Evolutionary conservation across 495 filamentous ascomycete species (phyloP).

Genomic region (Xylaria grammica): DNA sequence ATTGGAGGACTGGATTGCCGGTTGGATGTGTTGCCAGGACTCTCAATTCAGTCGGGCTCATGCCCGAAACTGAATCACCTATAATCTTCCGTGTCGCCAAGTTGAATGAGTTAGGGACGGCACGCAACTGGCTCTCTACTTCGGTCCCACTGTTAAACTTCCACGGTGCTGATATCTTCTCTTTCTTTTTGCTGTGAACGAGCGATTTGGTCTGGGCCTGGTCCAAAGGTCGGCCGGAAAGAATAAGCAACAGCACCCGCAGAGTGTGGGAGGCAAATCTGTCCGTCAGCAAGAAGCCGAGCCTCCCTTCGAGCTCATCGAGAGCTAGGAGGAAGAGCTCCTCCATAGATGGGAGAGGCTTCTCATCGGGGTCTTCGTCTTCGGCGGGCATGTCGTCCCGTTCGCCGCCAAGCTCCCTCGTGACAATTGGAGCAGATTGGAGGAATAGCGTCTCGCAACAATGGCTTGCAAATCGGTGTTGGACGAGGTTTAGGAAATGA

Average conservation of each 20-base stretch:
- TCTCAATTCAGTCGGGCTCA: constrained; percentile 76
- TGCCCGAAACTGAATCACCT: constrained; percentile 66
- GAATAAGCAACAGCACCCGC: constrained; percentile 79
- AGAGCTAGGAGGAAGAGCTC: constrained; percentile 81
- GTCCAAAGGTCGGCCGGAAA: constrained; percentile 80
- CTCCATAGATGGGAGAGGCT: constrained; percentile 67
- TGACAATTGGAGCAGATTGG: constrained; percentile 76
- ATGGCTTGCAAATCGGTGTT: constrained; percentile 94
- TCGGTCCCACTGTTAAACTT: constrained; percentile 47
- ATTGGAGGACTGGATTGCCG: constrained; percentile 86
- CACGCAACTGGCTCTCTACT: constrained; percentile 47
- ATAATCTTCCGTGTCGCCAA: constrained; percentile 80
- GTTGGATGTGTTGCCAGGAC: constrained; percentile 84
- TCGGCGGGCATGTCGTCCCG: constrained; percentile 44
- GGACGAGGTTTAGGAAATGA: constrained; percentile 87
- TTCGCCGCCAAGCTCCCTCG: constrained; percentile 65
- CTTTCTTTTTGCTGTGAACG: constrained; percentile 87
- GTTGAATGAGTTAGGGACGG: constrained; percentile 79
- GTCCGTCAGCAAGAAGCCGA: constrained; percentile 85
- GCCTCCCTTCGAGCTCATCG: constrained; percentile 80
- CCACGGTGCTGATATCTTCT: constrained; percentile 66
- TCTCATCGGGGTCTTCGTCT: constrained; percentile 48
- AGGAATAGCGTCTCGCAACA: constrained; percentile 95
- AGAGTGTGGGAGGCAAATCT: constrained; percentile 90
- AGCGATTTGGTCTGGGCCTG: constrained; percentile 67